Evolutionary conservation across 768 basidiomycete species (phyloP), one percentile per base, ranked within the genome.

Genomic region (Trametes meyenii): DNA sequence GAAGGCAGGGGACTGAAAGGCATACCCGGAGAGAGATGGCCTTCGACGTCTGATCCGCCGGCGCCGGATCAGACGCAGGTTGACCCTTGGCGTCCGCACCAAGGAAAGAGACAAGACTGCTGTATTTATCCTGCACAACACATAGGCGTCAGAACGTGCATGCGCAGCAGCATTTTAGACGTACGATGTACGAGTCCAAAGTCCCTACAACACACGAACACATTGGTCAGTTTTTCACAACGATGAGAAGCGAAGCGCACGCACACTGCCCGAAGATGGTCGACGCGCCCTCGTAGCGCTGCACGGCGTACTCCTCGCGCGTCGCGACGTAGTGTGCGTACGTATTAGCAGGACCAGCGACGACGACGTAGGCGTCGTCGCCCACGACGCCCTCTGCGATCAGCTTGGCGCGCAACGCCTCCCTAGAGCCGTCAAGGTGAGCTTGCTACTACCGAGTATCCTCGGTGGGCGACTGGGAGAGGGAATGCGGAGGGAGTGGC

Each of bases 201-300:
- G 89, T 90, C 65, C 78, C 89, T 90, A 55, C 26, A 13, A 16
- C 23, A 50, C 50, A 55, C 29, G 45, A 61, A 26, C 19, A 19
- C 6, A 5, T 35, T 1, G n/a, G 42, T 19, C n/a, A 42, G 39
- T 23, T 19, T 3, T 24, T 11, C 45, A 45, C 5, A 3, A 17
- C 19, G 36, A 14, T 11, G 26, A 14, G 23, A 23, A 26, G 58
- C 17, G 38, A 43, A 42, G 54, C 45, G 16, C 23, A 78, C 86
- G 71, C 65, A 91, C 91, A 82, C 60, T 80, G 84, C 40, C 91
- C 90, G 72, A 85, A 92, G 46, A 92, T 78, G 10, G 88, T 92
- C 45, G 90, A 91, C 0, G 88, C 90, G 51, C 90, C 91, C 74
- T 92, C 91, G 66, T 91, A 91, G 51, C 91, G 80, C 72, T 92